Evolutionary conservation across 1,139 yeast species (phyloP).

Genomic region (Martiniozyma asiatica): DNA sequence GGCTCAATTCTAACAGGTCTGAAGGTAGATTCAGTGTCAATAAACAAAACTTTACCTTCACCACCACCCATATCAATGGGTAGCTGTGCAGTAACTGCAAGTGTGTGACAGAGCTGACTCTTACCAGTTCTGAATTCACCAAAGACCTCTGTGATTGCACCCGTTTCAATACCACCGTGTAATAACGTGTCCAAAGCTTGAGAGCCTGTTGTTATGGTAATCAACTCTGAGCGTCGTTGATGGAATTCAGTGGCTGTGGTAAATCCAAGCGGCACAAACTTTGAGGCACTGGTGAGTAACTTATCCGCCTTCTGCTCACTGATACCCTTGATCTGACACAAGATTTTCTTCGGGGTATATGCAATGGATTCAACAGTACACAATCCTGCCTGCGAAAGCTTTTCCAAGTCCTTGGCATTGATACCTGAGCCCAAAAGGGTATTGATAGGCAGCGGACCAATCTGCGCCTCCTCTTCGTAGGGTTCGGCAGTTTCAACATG

Average conservation of each 20-base stretch:
- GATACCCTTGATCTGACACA: constrained; percentile 76
- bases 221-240: constrained; percentile 77
- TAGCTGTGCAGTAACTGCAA: constrained; percentile 92
- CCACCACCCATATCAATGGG: constrained; percentile 99
- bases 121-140: constrained; percentile 98
- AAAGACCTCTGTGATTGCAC: constrained; percentile 89
- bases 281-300: constrained; percentile 69
- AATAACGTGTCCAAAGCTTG: constrained; percentile 84
- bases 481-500: no score
- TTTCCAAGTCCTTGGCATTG: constrained; percentile 63
- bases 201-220: constrained; percentile 90
- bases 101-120: constrained; percentile 91
- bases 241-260: constrained; percentile 96
- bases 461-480: constrained; percentile 27
- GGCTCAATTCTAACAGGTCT: constrained; percentile 84
- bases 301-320: constrained; percentile 94
- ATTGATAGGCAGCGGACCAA: constrained; percentile 34
- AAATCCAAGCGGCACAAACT: constrained; percentile 89
- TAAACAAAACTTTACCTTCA: constrained; percentile 92
- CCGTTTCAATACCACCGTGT: constrained; percentile 97
- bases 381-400: constrained; percentile 71
- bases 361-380: constrained; percentile 91
- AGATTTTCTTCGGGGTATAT: constrained; percentile 66
- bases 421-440: constrained; percentile 73
- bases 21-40: constrained; percentile 96